phyloP scores from a whole-genome alignment of 73 alveolate species.

The Tetrahymena elliotti region DNA sequence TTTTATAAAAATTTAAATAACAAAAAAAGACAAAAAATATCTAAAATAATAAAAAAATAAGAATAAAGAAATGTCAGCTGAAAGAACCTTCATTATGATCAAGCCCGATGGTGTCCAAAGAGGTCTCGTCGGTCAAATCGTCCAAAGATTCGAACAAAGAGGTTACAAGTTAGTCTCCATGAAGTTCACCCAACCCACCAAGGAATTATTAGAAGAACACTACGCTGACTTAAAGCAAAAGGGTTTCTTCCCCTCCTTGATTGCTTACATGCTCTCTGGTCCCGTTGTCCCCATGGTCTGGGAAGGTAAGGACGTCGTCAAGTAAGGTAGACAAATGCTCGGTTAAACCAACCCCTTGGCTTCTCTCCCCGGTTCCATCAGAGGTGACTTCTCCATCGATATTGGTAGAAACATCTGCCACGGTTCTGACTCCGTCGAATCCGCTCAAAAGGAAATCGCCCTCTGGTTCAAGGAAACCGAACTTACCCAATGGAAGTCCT shows the following conservation, averaged over 20 bases:
- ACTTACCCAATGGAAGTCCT: constrained; percentile 71
- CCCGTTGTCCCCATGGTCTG: constrained; percentile 98
- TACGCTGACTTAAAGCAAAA: constrained; percentile 86
- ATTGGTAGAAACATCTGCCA: constrained; percentile 95
- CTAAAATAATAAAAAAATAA: not conserved
- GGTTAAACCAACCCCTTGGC: constrained; percentile 95
- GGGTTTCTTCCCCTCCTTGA: constrained; percentile 89
- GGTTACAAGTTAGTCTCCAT: constrained; percentile 94
- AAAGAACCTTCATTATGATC: constrained; percentile 95
- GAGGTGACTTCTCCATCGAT: constrained; percentile 96
- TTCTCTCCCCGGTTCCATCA: constrained; percentile 95
- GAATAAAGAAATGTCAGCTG: constrained; percentile 16
- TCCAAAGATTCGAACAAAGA: constrained; percentile 87
- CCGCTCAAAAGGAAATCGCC: constrained; percentile 90
- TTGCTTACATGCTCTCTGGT: constrained; percentile 84
- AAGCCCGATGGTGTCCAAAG: constrained; percentile 99
- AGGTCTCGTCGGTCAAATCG: constrained; percentile 93
- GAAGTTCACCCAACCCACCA: constrained; percentile 74
- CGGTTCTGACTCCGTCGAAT: constrained; percentile 92
- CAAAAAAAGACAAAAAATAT: not conserved
- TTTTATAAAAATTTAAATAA: not conserved
- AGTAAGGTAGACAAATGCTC: constrained; percentile 87
- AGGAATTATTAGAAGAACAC: constrained; percentile 82
- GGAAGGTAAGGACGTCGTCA: constrained; percentile 94
- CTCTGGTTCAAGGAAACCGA: constrained; percentile 94